A percentile compares a stretch with the other conserved stretches of the same genome.
Conservation (phyloP, 2,329 filamentous ascomycete species). For the Aureobasidium sp. region DNA sequence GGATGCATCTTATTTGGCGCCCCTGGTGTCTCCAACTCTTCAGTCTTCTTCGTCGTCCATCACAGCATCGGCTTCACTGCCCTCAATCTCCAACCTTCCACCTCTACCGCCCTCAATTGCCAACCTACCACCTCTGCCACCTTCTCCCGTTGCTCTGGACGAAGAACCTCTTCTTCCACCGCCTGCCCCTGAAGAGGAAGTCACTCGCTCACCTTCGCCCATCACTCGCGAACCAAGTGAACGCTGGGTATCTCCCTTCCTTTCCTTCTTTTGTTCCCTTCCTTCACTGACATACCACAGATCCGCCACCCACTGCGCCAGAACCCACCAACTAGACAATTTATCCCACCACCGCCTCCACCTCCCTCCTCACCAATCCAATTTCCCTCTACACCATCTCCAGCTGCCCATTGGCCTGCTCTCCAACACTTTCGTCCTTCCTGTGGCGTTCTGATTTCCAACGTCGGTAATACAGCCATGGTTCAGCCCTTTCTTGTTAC, state of each 20-base stretch:
- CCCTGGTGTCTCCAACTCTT: not conserved
- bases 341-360: not conserved
- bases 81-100: not conserved
- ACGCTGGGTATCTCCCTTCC: not conserved
- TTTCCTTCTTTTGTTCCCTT: not conserved
- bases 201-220: not conserved
- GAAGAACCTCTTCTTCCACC: not conserved
- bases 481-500: not conserved
- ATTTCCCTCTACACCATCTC: not conserved
- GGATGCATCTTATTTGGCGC: not conserved
- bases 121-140: not conserved
- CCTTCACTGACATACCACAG: not conserved
- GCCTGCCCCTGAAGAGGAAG: not conserved
- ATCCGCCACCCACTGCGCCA: slow-evolving; percentile 6
- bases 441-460: not conserved
- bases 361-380: not conserved
- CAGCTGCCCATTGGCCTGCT: not conserved
- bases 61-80: not conserved
- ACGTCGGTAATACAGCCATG: not conserved
- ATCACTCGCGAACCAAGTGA: not conserved
- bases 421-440: not conserved
- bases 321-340: not conserved
- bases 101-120: too few relatives aligned
- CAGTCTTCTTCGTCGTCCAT: not conserved
- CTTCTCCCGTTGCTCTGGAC: not conserved